These are phyloP conservation scores for Poa annua DNA, from an alignment of 176 grass and related monocot species.

Conservation along the genomic window DNA sequence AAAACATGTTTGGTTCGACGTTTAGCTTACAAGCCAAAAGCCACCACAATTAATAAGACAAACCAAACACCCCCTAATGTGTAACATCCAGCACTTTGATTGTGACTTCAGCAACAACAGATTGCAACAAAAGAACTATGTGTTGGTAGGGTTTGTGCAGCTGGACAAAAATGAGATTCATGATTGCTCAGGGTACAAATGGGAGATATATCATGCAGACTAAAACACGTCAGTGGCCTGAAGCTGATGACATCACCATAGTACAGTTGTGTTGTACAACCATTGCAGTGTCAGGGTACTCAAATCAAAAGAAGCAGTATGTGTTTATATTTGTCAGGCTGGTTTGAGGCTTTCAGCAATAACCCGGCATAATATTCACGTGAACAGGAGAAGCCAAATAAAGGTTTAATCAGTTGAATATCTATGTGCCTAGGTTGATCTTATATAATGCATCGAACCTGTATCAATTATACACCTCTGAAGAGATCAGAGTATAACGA, in stretches of 20 bases:
- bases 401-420: not conserved
- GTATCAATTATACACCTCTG: not conserved
- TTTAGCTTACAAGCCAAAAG: no score
- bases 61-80: no score
- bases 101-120: constrained; percentile 5
- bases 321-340: not conserved
- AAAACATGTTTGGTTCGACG: no score
- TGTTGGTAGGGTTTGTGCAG: not conserved
- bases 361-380: not conserved
- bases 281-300: not conserved
- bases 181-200: not conserved
- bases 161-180: not conserved
- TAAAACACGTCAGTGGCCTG: not conserved
- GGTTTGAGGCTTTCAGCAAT: not conserved
- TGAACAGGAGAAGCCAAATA: not conserved
- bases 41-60: no score
- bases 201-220: not conserved
- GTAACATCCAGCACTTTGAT: not conserved
- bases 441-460: not conserved
- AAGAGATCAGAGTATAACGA: not conserved
- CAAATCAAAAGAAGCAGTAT: not conserved
- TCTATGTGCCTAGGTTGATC: not conserved
- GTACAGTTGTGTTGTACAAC: not conserved
- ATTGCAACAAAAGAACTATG: not conserved
- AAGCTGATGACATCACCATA: not conserved